Evolutionary conservation across 441 rosid genomes (phyloP).

Genomic region (Cnidoscolus chayamansa): DNA sequence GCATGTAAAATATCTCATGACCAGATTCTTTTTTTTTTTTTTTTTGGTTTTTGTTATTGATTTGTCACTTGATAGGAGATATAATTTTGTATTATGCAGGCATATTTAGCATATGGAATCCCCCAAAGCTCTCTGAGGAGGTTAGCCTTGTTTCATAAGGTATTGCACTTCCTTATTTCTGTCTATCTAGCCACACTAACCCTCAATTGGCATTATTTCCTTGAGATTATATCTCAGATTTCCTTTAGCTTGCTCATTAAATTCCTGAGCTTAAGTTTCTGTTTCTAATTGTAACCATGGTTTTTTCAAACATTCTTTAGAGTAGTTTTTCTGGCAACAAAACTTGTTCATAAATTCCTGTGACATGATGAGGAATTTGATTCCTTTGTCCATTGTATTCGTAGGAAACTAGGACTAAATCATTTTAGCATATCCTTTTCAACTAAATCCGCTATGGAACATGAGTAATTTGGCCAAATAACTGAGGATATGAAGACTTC

Average conservation of each 20-base stretch:
- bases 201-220: not conserved
- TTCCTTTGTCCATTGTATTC: not conserved
- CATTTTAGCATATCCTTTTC: not conserved
- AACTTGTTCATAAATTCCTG: too few species aligned
- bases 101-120: slow-evolving; percentile 80
- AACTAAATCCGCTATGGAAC: not conserved
- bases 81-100: slow-evolving; percentile 41
- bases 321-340: too few species aligned
- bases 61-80: not conserved
- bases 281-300: not conserved
- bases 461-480: not conserved
- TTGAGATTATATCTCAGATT: not conserved
- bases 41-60: not conserved
- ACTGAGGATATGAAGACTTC: not conserved
- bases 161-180: slow-evolving; percentile 39
- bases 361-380: not conserved
- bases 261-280: not conserved
- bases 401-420: not conserved
- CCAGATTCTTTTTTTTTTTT: not conserved
- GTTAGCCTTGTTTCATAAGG: slow-evolving; percentile 91
- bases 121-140: slow-evolving; percentile 67
- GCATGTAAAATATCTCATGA: slow-evolving; percentile 56
- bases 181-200: slow-evolving; percentile 2
- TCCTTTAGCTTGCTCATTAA: not conserved
- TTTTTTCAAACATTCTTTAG: too few species aligned